Percentiles rank a stretch among this genome's conserved stretches.
Evolutionary conservation across 345 rosid species (phyloP).

Genomic region (Moricandia arvensis): DNA sequence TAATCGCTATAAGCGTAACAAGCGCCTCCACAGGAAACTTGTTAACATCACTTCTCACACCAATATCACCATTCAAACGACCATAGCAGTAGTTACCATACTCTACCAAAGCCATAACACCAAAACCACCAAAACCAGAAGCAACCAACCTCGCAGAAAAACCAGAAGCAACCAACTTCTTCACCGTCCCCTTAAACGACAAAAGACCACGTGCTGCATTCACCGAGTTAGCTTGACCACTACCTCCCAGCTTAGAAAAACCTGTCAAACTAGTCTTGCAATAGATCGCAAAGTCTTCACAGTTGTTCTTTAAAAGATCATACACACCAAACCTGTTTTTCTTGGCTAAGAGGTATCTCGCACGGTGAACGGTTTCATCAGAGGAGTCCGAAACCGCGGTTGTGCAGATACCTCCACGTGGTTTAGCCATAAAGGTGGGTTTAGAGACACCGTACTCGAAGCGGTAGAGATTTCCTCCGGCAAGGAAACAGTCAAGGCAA

Average conservation of each 20-base stretch:
- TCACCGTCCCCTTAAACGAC: not conserved
- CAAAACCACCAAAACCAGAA: constrained; percentile 50
- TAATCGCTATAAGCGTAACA: not conserved
- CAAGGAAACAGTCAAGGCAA: constrained; percentile 71
- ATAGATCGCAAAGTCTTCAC: constrained; percentile 82
- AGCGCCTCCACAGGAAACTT: constrained; percentile 34
- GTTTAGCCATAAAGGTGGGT: constrained; percentile 51
- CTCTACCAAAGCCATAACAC: constrained; percentile 48
- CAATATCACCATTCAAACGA: constrained; percentile 56
- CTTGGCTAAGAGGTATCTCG: constrained; percentile 45
- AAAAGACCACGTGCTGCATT: constrained; percentile 43
- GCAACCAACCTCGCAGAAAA: not conserved
- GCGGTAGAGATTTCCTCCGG: constrained; percentile 56
- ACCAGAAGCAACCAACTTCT: not conserved
- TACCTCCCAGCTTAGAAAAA: constrained; percentile 55
- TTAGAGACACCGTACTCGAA: constrained; percentile 57
- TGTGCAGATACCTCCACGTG: constrained; percentile 77
- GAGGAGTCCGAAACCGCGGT: constrained; percentile 61
- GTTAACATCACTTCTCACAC: constrained; percentile 55
- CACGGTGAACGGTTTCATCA: constrained; percentile 55
- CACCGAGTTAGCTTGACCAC: constrained; percentile 62
- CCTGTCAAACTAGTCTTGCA: constrained; percentile 71
- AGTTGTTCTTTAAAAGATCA: constrained; percentile 61
- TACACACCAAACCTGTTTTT: constrained; percentile 70
- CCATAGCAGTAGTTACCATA: constrained; percentile 20